Base-by-base conservation (phyloP, 2,329 filamentous ascomycete species). In the Fusarium protoensiforme region DNA sequence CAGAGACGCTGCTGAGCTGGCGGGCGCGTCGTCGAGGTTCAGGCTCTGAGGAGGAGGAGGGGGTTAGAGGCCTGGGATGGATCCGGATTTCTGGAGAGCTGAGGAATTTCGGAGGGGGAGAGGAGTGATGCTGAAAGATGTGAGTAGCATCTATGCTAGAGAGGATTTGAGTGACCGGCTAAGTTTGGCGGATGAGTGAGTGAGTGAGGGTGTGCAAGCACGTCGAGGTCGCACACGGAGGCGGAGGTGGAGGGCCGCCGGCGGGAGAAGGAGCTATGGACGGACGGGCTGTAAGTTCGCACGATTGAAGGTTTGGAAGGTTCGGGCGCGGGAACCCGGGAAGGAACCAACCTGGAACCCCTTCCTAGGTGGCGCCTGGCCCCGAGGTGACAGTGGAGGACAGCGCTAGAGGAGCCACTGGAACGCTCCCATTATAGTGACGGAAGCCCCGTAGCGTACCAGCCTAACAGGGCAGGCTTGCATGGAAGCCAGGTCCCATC, bases 261-360 rank as follows among this genome's bases (percentile, higher is more conserved):
- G 57, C 39, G 39, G 27, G 62, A 63, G 56, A 31, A 39, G 51
- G 48, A 67, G 63, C 56, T 56, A 46, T 24, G n/a, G n/a, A 24
- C 22, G 39, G 29, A 22, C 35, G 56, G 24, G 36, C 62, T 73
- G 54, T 60, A 69, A 61, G 68, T 39, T 57, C 56, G 35, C 51
- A 67, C 51, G 67, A 71, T 71, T 61, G 71, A 65, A 74, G 71
- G 67, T 73, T 71, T 62, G 66, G 58, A 74, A 68, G 71, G 73
- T 71, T 62, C 62, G 58, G 56, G 51, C 35, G 71, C 71, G 60
- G 70, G 70, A 68, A 46, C 43, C 43, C 4, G 18, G 14, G 43
- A 46, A 56, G 71, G 64, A 64, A 56, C 22, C 22, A 64, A 56
- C 43, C 43, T 46, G 70, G 54, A 24, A 18, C 46, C 68, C 66